Conservation (phyloP, 768 basidiomycete genomes). For the Mrakia gelida region DNA sequence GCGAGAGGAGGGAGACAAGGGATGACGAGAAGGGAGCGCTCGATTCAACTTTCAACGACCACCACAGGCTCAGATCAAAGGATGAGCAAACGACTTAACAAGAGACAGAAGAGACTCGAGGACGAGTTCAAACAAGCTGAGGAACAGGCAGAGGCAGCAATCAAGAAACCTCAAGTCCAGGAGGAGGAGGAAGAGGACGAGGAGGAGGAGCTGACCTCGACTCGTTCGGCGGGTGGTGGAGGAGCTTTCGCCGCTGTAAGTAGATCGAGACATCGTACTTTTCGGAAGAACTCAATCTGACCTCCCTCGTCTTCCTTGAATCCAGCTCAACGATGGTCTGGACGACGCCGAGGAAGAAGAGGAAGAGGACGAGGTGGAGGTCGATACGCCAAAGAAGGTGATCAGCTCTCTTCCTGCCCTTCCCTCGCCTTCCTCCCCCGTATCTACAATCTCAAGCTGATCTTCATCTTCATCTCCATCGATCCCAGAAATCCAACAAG, state of each 20-base stretch:
- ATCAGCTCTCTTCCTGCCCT: neutral
- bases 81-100: conserved; percentile 32
- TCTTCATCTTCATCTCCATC: neutral
- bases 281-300: conserved; percentile 19
- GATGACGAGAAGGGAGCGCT: neutral
- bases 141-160: neutral
- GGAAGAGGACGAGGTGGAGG: conserved; percentile 48
- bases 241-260: conserved; percentile 25
- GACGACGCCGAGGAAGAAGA: conserved; percentile 32
- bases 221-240: neutral
- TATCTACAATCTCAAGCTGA: neutral
- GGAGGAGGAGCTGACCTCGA: neutral
- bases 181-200: conserved; percentile 28
- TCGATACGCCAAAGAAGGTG: conserved; percentile 40
- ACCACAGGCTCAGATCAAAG: neutral
- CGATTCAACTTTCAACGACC: neutral
- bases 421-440: neutral
- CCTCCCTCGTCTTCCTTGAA: neutral
- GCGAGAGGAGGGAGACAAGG: too few relatives aligned
- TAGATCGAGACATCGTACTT: neutral
- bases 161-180: conserved; percentile 20
- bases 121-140: conserved; percentile 5
- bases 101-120: conserved; percentile 27
- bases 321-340: conserved; percentile 13
- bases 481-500: conserved; percentile 32